These are phyloP conservation scores for Aspergillus niger DNA, from an alignment of 2,329 filamentous ascomycete genomes.

Conservation along the genomic window DNA sequence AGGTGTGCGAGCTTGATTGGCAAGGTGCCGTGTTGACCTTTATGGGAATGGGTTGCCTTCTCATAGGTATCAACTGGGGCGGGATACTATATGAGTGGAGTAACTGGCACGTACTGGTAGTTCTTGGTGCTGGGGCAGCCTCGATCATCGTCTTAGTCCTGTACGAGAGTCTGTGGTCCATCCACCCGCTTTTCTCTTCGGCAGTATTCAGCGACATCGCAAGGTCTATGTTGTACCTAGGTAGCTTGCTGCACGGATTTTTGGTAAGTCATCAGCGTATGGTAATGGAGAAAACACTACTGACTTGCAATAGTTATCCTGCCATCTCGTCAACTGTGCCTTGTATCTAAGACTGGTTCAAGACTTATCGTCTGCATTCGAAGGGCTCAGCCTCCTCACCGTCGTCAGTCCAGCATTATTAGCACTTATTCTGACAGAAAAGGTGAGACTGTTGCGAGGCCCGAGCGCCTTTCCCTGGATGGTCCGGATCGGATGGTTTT, in stretches of 20 bases:
- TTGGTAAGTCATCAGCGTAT: conserved; percentile 36
- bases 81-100: conserved; percentile 45
- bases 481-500: conserved; percentile 46
- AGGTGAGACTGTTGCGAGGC: conserved; percentile 13
- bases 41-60: conserved; percentile 38
- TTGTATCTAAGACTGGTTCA: conserved; percentile 45
- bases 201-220: conserved; percentile 41
- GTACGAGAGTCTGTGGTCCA: conserved; percentile 39
- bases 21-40: conserved; percentile 45
- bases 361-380: conserved; percentile 33
- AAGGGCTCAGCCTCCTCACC: conserved; percentile 44
- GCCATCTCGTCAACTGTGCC: conserved; percentile 46
- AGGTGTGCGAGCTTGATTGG: conserved; percentile 44
- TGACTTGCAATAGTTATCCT: conserved; percentile 37
- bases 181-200: conserved; percentile 40
- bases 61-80: conserved; percentile 48
- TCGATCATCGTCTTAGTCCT: conserved; percentile 36
- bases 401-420: conserved; percentile 33
- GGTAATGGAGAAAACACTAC: not conserved
- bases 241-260: conserved; percentile 47
- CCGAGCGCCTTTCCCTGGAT: conserved; percentile 39
- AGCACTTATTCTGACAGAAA: conserved; percentile 24
- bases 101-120: conserved; percentile 42
- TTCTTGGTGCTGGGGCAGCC: conserved; percentile 38
- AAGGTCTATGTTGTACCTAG: conserved; percentile 43